Evolutionary conservation across 1,284 basidiomycete species (phyloP), one percentile per base, ranked within the genome.

Genomic region (Boletus coffeatus): DNA sequence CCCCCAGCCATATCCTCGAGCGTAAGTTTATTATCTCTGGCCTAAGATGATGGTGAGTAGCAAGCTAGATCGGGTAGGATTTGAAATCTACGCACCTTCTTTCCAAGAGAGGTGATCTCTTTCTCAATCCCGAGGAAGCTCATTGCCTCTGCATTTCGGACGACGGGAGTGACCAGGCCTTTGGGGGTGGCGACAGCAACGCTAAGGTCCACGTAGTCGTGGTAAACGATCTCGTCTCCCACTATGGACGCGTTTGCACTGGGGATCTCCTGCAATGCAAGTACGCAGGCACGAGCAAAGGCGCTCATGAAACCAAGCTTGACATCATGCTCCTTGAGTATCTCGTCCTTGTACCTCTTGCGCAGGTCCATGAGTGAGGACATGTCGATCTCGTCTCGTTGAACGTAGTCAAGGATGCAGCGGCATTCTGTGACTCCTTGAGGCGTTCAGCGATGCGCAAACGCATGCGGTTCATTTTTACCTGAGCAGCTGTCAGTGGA

Each of bases 271-370:
- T 90, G 21, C 21, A 21, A 21, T 21, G 21, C 21, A 21, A 21
- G 81, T 56, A 85, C 81, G 59, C 86, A 90, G 3, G 97, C 97
- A 74, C 90, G 90, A 58, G 95, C 91, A 73, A 99, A 99, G 53
- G 94, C 94, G 67, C 91, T 93, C 97, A 99, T 99, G 86, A 94
- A 99, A 48, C 97, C 96, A 67, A 99, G 86, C 80, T 99, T 99
- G 77, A 98, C 89, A 58, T 94, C 96, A 70, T 96, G 91, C 74
- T 90, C 86, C 79, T 99, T 98, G 62, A 96, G 82, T 58, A 98
- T 82, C 62, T 87, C 82, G 69, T 98, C 95, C 84, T 21, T 21
- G 21, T 21, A 21, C 21, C 21, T 21, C 21, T 21, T 21, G 21
- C 97, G 90, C 88, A 99, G 90, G 60, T 92, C 90, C 83, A 98